phyloP scores from a whole-genome alignment of 352 stramenopile species.

The Pythium rhizo-oryzae region DNA sequence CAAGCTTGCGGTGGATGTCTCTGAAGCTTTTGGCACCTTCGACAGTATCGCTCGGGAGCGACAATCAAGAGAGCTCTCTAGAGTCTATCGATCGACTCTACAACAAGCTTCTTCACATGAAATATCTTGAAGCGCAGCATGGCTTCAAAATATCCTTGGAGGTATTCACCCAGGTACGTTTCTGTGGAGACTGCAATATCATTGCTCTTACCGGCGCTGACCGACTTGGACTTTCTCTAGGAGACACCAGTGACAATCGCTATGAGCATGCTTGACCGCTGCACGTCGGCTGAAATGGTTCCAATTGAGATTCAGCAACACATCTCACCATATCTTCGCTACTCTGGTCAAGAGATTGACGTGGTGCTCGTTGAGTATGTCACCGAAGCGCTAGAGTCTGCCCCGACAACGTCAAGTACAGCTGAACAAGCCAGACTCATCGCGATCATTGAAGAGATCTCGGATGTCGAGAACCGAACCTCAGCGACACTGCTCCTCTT shows the following conservation, averaged over 20 bases:
- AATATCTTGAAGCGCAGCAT: slow-evolving; percentile 46
- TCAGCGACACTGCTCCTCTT: slow-evolving; percentile 30
- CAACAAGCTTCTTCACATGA: slow-evolving; percentile 56
- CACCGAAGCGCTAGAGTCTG: slow-evolving; percentile 24
- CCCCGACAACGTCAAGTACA: slow-evolving; percentile 16
- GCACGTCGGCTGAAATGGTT: slow-evolving; percentile 38
- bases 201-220: background rate
- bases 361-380: slow-evolving; percentile 42
- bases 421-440: slow-evolving; percentile 31
- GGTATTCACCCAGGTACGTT: slow-evolving; percentile 46
- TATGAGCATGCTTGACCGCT: slow-evolving; percentile 76
- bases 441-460: slow-evolving; percentile 31
- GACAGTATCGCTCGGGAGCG: slow-evolving; percentile 7
- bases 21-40: slow-evolving; percentile 19
- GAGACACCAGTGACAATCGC: slow-evolving; percentile 67
- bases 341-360: slow-evolving; percentile 44
- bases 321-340: slow-evolving; percentile 48
- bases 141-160: slow-evolving; percentile 60
- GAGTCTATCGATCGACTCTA: slow-evolving; percentile 37
- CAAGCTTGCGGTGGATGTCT: slow-evolving; percentile 21
- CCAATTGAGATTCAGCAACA: slow-evolving; percentile 44
- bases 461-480: slow-evolving; percentile 27
- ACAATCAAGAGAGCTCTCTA: background rate
- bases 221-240: slow-evolving; percentile 3
- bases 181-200: background rate